Conservation (phyloP, 768 basidiomycete genomes). For the Heimioporus sp. region DNA sequence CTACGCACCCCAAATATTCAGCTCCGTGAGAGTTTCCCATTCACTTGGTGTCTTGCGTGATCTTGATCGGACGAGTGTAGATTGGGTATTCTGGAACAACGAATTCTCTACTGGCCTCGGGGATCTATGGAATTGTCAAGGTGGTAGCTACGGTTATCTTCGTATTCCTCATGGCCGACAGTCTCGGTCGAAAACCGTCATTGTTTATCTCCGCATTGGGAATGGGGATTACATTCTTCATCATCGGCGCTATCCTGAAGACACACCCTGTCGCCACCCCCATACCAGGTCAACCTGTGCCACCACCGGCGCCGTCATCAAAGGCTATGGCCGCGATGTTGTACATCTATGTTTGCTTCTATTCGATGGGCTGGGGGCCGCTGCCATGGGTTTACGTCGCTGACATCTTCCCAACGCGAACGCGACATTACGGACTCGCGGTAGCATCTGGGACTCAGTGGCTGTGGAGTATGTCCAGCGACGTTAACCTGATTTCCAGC, state of each 20-base stretch:
- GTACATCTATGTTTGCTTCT: conserved; percentile 86
- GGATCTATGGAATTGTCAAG: conserved; percentile 69
- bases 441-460: conserved; percentile 77
- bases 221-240: conserved; percentile 80
- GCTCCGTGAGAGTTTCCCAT: conserved; percentile 32
- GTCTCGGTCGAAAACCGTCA: conserved; percentile 65
- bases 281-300: conserved; percentile 36
- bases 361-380: conserved; percentile 85
- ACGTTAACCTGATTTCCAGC: too few species aligned
- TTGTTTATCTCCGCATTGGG: conserved; percentile 72
- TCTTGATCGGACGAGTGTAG: conserved; percentile 24
- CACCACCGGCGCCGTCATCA: conserved; percentile 45
- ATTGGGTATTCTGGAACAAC: conserved; percentile 63
- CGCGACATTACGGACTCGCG: conserved; percentile 77
- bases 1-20: too few species aligned
- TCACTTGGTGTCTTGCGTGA: neutral
- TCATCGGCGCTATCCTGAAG: conserved; percentile 85
- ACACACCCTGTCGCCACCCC: conserved; percentile 58
- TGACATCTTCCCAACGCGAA: conserved; percentile 86
- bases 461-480: conserved; percentile 61
- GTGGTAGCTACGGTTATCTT: conserved; percentile 64
- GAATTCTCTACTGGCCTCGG: conserved; percentile 70
- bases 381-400: conserved; percentile 66
- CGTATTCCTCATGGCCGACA: conserved; percentile 66
- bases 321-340: conserved; percentile 86